Base-by-base conservation (phyloP, 75 land plant genomes). In the Picea sitchensis region DNA sequence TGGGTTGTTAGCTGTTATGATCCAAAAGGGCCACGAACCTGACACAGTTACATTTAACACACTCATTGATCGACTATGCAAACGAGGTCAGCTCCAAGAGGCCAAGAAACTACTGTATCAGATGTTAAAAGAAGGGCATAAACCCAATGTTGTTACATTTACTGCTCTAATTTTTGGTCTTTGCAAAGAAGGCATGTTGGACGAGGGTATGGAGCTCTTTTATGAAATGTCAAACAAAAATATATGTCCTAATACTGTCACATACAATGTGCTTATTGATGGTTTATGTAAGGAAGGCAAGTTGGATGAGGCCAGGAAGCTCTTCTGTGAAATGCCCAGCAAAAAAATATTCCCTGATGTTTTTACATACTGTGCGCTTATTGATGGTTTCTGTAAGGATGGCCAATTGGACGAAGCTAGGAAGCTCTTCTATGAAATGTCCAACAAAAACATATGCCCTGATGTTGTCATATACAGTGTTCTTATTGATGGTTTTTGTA, bases 211-310 rank as follows among this genome's bases (percentile, higher is more conserved):
- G 54, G 54, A 47, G 9, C 54, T 47, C 54, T 47, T 47, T 8
- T 47, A 47, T 47, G 54, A 47, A 47, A 6, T 47, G 1, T 47
- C 54, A 47, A 47, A 47, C 54, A 47, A 47, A 47, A 47, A 47
- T 47, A 1, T 47, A 47, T 7, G 0, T 7, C 11, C 9, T 47
- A 6, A 8, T 47, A 47, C 54, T 47, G 54, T 47, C 54, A 60
- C 73, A 62, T 81, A 81, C 41, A 76, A 75, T 64, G 67, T 76
- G 23, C 79, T 81, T 23, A 77, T 81, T 17, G 67, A 76, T 58
- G 20, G 30, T 47, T 75, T 81, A 11, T 76, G 78, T 34, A 81
- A 81, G 78, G 82, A 58, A 13, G 80, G 59, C 59, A 44, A 62
- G 17, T n/a, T 81, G 31, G 79, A 76, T 54, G 79, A 76, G 36